Base-by-base conservation (phyloP, 2,329 filamentous ascomycete species). In the Cladosporium austrohemisphaericum region DNA sequence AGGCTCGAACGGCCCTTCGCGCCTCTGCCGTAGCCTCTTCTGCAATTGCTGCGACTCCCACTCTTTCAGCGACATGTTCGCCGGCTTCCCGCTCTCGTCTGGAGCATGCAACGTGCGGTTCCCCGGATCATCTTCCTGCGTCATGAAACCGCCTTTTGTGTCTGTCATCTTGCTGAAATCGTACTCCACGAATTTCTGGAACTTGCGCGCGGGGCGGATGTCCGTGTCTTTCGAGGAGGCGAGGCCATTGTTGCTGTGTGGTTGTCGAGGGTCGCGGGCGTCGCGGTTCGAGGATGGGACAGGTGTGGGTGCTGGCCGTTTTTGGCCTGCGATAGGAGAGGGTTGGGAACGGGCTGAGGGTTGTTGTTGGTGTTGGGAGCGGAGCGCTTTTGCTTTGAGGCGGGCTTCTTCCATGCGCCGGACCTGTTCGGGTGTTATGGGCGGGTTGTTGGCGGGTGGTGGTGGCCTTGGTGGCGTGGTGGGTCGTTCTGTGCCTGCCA, bases 101-200 rank as follows among this genome's bases (percentile, higher is more conserved):
- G 66, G 72, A 5, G 72, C 76, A 59, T 84, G 80, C 60, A 92
- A 75, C 7, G 85, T 88, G 57, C 85, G 85, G 65, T 95, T 95
- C 65, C 85, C 82, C 1, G 93, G 93, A 68, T 98, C 93, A 64
- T 98, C 93, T 54, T 92, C 87, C 1, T 81, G 79, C n/a, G 85
- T 87, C 56, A 98, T 71, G 68, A 98, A 98, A 1, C 93, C 93
- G 54, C 93, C 93, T 65, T 96, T 96, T 1, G 92, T 97, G 67
- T 98, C 93, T 5, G 86, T 94, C 90, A 98, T 97, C 71, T 92
- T 86, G 65, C 87, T 92, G 71, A 98, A 93, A 68, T 98, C 93
- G 71, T 96, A 97, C 65, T 98, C 93, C 63, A 98, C 91, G 65
- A 86, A 97, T 67, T 93, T 92, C 53, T 87, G 83, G 59, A 97